These are phyloP conservation scores for Plasmodium fragile DNA, from an alignment of 169 alveolate species.

Conservation along the genomic window DNA sequence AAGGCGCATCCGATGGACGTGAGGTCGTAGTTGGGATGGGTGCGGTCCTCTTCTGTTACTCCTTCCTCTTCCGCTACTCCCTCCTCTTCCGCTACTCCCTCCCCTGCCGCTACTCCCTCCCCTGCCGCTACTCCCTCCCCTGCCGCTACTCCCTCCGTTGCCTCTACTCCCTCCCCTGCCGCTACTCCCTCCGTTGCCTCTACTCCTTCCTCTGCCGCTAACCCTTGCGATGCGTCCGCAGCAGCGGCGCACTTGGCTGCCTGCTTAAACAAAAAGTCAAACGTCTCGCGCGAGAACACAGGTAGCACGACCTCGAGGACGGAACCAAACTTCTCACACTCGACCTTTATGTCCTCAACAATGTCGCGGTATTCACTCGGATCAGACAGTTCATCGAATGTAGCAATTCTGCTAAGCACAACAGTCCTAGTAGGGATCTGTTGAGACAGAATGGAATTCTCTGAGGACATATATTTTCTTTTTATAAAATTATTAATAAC, in stretches of 20 bases:
- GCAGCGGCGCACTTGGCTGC: neutral
- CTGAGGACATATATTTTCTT: constrained; percentile 51
- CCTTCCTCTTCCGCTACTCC: neutral
- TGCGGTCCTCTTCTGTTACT: constrained; percentile 39
- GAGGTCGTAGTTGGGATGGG: constrained; percentile 40
- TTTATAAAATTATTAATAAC: constrained; percentile 74
- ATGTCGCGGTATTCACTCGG: constrained; percentile 88
- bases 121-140: neutral
- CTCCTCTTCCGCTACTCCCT: neutral
- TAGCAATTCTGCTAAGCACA: constrained; percentile 84
- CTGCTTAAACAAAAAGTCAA: neutral
- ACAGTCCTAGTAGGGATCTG: constrained; percentile 83
- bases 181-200: neutral
- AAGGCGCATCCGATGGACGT: constrained; percentile 82
- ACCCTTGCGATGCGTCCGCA: neutral
- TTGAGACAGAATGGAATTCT: constrained; percentile 69
- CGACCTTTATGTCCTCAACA: constrained; percentile 85
- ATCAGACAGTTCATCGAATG: constrained; percentile 87
- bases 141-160: neutral
- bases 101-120: neutral
- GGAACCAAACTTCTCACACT: constrained; percentile 86
- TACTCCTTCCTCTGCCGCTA: neutral
- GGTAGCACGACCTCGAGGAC: constrained; percentile 86
- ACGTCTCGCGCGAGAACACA: constrained; percentile 79
- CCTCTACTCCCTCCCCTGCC: neutral